These are phyloP conservation scores for Phaeosphaeriaceae sp. DNA, from an alignment of 2,329 filamentous ascomycete genomes.

Conservation along the genomic window DNA sequence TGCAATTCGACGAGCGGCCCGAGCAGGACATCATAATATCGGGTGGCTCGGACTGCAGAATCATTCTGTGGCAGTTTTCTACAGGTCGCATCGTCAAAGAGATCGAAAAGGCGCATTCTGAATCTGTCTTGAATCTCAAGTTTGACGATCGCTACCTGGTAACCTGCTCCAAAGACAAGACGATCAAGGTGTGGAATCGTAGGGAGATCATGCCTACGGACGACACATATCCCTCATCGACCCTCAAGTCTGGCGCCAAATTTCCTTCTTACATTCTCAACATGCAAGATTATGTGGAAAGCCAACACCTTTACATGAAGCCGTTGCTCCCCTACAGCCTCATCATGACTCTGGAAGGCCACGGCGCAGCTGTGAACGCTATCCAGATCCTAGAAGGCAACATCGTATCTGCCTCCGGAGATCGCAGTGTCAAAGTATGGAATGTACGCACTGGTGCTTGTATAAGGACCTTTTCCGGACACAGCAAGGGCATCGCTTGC, in stretches of 20 bases:
- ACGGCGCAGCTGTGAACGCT: conserved; percentile 92
- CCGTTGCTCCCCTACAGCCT: conserved; percentile 73
- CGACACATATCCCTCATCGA: conserved; percentile 49
- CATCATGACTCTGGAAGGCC: conserved; percentile 81
- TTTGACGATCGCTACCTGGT: conserved; percentile 92
- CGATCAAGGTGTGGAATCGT: conserved; percentile 95
- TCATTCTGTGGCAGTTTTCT: conserved; percentile 93
- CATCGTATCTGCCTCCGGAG: conserved; percentile 93
- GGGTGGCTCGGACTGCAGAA: conserved; percentile 88
- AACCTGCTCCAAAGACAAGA: conserved; percentile 96
- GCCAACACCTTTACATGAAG: conserved; percentile 54
- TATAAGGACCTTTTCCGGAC: conserved; percentile 79
- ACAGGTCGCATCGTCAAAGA: conserved; percentile 83
- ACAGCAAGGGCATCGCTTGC: conserved; percentile 95
- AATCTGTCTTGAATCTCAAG: conserved; percentile 91
- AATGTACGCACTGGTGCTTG: conserved; percentile 82
- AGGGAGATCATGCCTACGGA: conserved; percentile 52
- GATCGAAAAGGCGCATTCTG: conserved; percentile 77
- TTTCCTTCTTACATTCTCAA: conserved; percentile 64
- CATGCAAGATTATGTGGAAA: conserved; percentile 49
- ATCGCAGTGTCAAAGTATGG: conserved; percentile 94
- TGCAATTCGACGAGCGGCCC: conserved; percentile 91
- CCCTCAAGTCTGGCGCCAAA: conserved; percentile 50
- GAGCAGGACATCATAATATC: conserved; percentile 93
- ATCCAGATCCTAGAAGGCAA: conserved; percentile 87